phyloP scores from a whole-genome alignment of 2,329 filamentous ascomycete genomes.

The Epichloe brachyelytri region DNA sequence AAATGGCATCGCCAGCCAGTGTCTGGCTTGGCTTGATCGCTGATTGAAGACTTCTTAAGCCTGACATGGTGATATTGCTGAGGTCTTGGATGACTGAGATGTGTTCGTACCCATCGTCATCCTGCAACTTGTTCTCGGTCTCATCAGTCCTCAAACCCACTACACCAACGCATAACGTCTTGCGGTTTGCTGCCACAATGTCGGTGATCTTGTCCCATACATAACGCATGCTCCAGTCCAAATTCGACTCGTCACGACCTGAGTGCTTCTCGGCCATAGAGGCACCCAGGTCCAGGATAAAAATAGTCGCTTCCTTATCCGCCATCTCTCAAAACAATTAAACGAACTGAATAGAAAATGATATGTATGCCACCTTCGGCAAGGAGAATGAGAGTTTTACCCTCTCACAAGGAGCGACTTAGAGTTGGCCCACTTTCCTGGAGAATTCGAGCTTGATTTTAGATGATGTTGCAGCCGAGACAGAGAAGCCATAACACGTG shows the following conservation, averaged over 20 bases:
- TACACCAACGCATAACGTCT: slow-evolving; percentile 61
- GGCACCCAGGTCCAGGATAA: slow-evolving; percentile 74
- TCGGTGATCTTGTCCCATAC: slow-evolving; percentile 82
- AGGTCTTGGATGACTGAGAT: slow-evolving; percentile 68
- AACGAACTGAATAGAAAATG: neutral
- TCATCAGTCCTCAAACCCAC: slow-evolving; percentile 72
- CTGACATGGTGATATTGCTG: slow-evolving; percentile 47
- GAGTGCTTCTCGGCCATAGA: slow-evolving; percentile 67
- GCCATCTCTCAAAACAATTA: slow-evolving; percentile 47
- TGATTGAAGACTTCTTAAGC: slow-evolving; percentile 51
- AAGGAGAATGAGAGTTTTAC: neutral
- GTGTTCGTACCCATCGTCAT: slow-evolving; percentile 64
- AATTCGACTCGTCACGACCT: slow-evolving; percentile 63
- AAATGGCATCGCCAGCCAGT: slow-evolving; percentile 68
- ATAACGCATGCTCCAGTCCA: slow-evolving; percentile 84
- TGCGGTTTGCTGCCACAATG: slow-evolving; percentile 53
- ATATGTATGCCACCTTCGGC: too few species aligned
- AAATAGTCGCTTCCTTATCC: slow-evolving; percentile 85
- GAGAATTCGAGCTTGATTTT: neutral
- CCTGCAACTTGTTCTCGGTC: slow-evolving; percentile 54
- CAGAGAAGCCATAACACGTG: neutral
- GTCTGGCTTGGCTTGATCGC: slow-evolving; percentile 56
- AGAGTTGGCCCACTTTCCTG: neutral
- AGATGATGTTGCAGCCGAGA: slow-evolving; percentile 6
- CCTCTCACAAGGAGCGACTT: neutral